Percentiles rank a stretch among this genome's conserved stretches.
Conservation (phyloP, 2,329 filamentous ascomycete species). For the Fusarium irregulare region DNA sequence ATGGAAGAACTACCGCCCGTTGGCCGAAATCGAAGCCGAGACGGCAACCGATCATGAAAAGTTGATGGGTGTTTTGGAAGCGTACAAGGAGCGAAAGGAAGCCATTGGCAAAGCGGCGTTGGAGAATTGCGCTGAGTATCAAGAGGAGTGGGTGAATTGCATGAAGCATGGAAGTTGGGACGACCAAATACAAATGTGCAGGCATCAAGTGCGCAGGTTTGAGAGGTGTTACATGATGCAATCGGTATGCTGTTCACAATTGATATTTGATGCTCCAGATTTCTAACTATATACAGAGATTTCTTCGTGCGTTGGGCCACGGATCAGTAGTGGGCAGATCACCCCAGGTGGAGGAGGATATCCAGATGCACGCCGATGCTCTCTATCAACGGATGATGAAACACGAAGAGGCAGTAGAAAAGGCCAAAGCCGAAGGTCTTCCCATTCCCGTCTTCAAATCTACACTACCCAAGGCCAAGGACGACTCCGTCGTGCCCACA, state of each 20-base stretch:
- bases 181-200: slow-evolving; percentile 82
- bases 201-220: slow-evolving; percentile 79
- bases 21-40: slow-evolving; percentile 74
- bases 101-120: slow-evolving; percentile 83
- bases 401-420: slow-evolving; percentile 80
- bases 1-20: slow-evolving; percentile 90
- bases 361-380: slow-evolving; percentile 95
- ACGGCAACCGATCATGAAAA: slow-evolving; percentile 82
- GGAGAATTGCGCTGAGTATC: slow-evolving; percentile 93
- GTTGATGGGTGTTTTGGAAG: slow-evolving; percentile 81
- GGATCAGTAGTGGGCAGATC: slow-evolving; percentile 74
- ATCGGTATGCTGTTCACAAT: slow-evolving; percentile 61
- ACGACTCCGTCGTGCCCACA: slow-evolving; percentile 47
- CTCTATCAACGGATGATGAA: slow-evolving; percentile 88
- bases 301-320: slow-evolving; percentile 91
- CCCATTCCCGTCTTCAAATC: slow-evolving; percentile 70
- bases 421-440: slow-evolving; percentile 72
- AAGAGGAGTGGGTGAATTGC: slow-evolving; percentile 84
- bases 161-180: slow-evolving; percentile 77
- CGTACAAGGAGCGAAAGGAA: slow-evolving; percentile 83
- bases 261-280: background rate
- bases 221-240: slow-evolving; percentile 92
- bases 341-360: slow-evolving; percentile 79
- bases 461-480: slow-evolving; percentile 57
- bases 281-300: slow-evolving; percentile 67